A percentile compares a stretch with the other conserved stretches of the same genome.
Evolutionary conservation across 176 grass and related monocot genomes (phyloP).

Genomic region (Hsuehochloa calcarea): DNA sequence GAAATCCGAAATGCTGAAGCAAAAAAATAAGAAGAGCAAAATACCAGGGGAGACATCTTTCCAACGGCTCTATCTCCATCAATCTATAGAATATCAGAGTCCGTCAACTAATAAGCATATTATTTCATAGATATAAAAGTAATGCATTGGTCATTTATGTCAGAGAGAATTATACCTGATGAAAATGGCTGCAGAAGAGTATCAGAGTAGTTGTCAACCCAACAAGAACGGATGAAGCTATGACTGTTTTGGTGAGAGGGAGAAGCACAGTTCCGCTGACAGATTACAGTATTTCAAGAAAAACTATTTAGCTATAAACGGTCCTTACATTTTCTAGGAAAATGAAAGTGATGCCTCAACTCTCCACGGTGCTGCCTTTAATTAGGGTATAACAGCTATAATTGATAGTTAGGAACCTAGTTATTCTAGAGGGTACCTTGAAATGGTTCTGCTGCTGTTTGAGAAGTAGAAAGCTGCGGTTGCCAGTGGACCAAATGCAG

Average conservation of each 20-base stretch:
- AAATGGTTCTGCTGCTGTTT: conserved; percentile 48
- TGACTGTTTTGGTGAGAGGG: conserved; percentile 58
- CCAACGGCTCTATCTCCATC: conserved; percentile 77
- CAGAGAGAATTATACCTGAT: conserved; percentile 53
- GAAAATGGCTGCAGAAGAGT: conserved; percentile 99
- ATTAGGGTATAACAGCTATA: not conserved
- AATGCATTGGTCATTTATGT: not conserved
- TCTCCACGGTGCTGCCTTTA: not conserved
- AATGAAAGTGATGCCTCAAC: not conserved
- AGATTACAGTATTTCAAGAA: conserved; percentile 36
- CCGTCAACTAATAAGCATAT: conserved; percentile 10
- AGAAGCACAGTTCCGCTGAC: conserved; percentile 51
- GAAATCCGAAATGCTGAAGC: not conserved
- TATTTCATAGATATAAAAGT: conserved; percentile 1
- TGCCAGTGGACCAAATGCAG: conserved; percentile 91
- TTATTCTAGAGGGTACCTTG: conserved; percentile 34
- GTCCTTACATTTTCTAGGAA: not conserved
- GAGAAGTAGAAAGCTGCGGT: conserved; percentile 86
- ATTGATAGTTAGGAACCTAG: not conserved
- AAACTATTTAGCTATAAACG: not conserved
- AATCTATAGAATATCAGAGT: conserved; percentile 47
- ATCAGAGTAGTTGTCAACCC: conserved; percentile 91
- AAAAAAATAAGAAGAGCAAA: not conserved
- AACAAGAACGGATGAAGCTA: conserved; percentile 79
- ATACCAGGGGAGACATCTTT: conserved; percentile 95